Base-by-base conservation (phyloP, 2,329 filamentous ascomycete species). In the Chaetomium olivaceum region DNA sequence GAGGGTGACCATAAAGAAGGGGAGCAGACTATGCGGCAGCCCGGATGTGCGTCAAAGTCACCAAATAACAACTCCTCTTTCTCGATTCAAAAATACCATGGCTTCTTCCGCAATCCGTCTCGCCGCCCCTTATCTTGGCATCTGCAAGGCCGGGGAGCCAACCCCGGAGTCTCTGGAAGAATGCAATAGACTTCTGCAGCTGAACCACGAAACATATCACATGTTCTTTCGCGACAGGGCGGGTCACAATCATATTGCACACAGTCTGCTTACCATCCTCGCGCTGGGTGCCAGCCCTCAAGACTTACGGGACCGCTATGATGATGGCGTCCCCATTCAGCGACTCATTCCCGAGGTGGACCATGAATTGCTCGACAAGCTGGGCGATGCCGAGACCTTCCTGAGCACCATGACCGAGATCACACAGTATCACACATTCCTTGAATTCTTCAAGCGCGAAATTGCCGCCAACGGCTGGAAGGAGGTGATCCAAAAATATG, bases 371-470 rank as follows among this genome's bases (percentile, higher is more conserved):
- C 54, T 77, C 14, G 51, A 64, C 14, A 39, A 63, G 5, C 58
- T 77, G 4, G n/a, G 14, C 9, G 67, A 73, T 60, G 27, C 52
- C 4, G 65, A 59, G 1, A 23, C 33, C 21, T 77, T 78, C 70
- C 59, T 61, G 54, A 54, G 69, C 58, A 16, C 50, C 36, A 64
- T 74, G 9, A 50, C 55, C 23, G 4, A 56, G 1, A 27, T 68
- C 2, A 4, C 54, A 0, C 59, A 71, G 69, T 91, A 91, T 73
- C 76, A 81, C 33, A 83, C 87, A 72, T 91, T 84, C 72, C 77
- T 91, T 2, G 74, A 77, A 0, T 91, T 87, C 76, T 92, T 90
- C 74, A 79, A 87, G 69, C 72, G 76, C 1, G 82, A 90, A 73
- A 88, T 92, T 46, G 81, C 84, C 5, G 72, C 75, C 23, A 85